Conservation (phyloP, 1,284 basidiomycete species). For the Ustilago curta region DNA sequence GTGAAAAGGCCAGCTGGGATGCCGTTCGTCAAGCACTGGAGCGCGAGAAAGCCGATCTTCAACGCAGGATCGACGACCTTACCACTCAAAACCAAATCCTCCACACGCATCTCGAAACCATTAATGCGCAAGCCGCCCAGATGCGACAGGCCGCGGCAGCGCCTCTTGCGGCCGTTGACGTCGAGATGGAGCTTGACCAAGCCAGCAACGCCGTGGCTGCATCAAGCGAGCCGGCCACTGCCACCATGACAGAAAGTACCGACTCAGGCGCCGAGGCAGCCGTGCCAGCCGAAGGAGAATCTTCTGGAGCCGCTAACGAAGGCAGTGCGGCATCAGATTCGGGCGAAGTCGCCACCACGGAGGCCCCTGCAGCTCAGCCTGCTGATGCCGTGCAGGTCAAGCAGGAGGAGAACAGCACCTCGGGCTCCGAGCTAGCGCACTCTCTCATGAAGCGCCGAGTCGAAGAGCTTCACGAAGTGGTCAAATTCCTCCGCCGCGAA, state of each 20-base stretch:
- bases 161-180: conserved; percentile 59
- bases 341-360: conserved; percentile 2
- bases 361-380: conserved; percentile 1
- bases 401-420: conserved; percentile 17
- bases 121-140: conserved; percentile 81
- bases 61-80: conserved; percentile 79
- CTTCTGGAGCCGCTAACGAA: not conserved
- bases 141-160: conserved; percentile 74
- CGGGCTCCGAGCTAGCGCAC: conserved; percentile 36
- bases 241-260: conserved; percentile 72
- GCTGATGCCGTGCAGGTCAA: conserved; percentile 13
- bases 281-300: conserved; percentile 3
- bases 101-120: conserved; percentile 86
- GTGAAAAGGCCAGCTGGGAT: conserved; percentile 84
- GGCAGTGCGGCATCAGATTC: conserved; percentile 6
- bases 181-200: conserved; percentile 44
- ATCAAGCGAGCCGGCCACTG: conserved; percentile 70
- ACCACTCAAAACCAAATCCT: conserved; percentile 81
- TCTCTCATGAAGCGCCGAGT: conserved; percentile 43
- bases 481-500: conserved; percentile 85
- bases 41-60: conserved; percentile 80
- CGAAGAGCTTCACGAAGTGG: conserved; percentile 77
- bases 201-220: conserved; percentile 34
- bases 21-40: conserved; percentile 81
- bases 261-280: not conserved